These are phyloP conservation scores for Nematodospora anomalae DNA, from an alignment of 1,139 yeast species.

Conservation along the genomic window DNA sequence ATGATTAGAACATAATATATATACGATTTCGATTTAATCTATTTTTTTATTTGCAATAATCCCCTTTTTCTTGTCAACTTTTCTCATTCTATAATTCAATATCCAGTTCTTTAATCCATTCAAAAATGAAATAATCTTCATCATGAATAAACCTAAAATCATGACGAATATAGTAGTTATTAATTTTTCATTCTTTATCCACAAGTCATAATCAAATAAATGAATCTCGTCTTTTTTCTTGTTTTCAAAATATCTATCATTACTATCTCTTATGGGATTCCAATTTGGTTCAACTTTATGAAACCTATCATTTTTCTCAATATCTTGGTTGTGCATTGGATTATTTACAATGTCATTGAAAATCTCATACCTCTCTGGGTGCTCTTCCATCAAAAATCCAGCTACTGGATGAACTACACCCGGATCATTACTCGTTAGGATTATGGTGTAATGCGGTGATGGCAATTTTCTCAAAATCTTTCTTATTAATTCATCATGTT, in stretches of 20 bases:
- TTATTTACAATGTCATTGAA: slow-evolving; percentile 50
- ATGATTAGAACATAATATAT: too few relatives aligned
- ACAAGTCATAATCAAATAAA: slow-evolving; percentile 38
- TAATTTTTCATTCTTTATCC: slow-evolving; percentile 42
- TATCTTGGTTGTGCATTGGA: slow-evolving; percentile 46
- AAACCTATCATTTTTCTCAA: slow-evolving; percentile 54
- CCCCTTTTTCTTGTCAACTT: slow-evolving; percentile 5
- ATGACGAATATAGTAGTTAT: slow-evolving; percentile 37
- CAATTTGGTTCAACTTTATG: slow-evolving; percentile 36
- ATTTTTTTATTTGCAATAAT: slow-evolving; percentile 8
- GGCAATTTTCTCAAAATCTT: slow-evolving; percentile 63
- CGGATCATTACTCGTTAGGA: slow-evolving; percentile 39
- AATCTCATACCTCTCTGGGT: slow-evolving; percentile 38
- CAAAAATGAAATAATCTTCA: slow-evolving; percentile 13
- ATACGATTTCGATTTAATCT: too few relatives aligned
- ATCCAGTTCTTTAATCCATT: slow-evolving; percentile 9
- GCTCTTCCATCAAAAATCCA: slow-evolving; percentile 22
- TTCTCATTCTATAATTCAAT: slow-evolving; percentile 3
- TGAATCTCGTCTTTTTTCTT: slow-evolving; percentile 37
- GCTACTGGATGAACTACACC: slow-evolving; percentile 36
- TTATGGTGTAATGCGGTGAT: slow-evolving; percentile 58
- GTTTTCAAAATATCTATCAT: slow-evolving; percentile 31
- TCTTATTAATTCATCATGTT: slow-evolving; percentile 53
- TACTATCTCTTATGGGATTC: slow-evolving; percentile 33
- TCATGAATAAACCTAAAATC: slow-evolving; percentile 18